A percentile compares a stretch with the other conserved stretches of the same genome.
Conservation (phyloP, 768 basidiomycete genomes). For the Leccinum barrowsii region DNA sequence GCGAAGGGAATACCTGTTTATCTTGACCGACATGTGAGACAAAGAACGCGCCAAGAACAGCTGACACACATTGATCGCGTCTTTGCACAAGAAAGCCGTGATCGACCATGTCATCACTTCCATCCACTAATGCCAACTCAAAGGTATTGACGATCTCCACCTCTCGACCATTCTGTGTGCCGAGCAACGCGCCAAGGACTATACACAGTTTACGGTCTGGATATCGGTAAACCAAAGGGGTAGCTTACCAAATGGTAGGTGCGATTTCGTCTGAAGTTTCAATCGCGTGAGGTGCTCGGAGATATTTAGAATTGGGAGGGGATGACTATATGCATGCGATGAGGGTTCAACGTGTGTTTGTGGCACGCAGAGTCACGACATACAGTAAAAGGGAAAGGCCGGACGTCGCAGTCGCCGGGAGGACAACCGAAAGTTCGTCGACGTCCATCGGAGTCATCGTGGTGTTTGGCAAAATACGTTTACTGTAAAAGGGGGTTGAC, state of each 20-base stretch:
- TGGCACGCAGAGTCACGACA: conserved; percentile 24
- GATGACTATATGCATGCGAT: conserved; percentile 60
- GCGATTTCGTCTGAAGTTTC: conserved; percentile 64
- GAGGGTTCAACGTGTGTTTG: conserved; percentile 4
- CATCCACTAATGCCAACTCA: conserved; percentile 68
- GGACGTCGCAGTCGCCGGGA: conserved; percentile 67
- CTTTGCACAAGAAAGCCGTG: conserved; percentile 78
- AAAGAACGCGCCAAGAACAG: conserved; percentile 1
- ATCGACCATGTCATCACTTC: conserved; percentile 61
- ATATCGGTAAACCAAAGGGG: neutral
- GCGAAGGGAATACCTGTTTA: conserved; percentile 96
- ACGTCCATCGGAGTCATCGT: conserved; percentile 68
- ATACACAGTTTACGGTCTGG: neutral
- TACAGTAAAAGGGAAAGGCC: conserved; percentile 75
- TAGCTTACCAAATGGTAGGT: conserved; percentile 61
- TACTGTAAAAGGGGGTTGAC: conserved; percentile 3
- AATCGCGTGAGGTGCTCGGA: conserved; percentile 91
- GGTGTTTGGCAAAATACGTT: neutral
- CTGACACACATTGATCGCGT: conserved; percentile 76
- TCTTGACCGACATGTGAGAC: conserved; percentile 45
- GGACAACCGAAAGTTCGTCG: conserved; percentile 71
- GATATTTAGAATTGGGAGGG: conserved; percentile 93
- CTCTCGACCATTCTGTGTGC: conserved; percentile 90
- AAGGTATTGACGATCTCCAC: conserved; percentile 98
- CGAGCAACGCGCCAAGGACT: conserved; percentile 93